These are phyloP conservation scores for Monotropa hypopitys DNA, from an alignment of 179 eudicot genomes.

Conservation along the genomic window DNA sequence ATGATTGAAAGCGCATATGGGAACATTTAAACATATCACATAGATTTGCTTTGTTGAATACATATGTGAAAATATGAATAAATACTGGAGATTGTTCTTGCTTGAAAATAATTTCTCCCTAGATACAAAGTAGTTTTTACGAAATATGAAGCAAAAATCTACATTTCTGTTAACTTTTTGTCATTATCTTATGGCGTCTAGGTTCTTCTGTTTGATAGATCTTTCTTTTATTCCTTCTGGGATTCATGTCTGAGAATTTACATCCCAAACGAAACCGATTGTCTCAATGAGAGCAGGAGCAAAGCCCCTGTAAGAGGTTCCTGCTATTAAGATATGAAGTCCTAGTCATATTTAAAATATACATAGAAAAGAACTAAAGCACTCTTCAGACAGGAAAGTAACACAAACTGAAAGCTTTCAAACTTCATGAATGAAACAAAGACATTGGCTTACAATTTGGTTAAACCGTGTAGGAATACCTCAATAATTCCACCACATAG, in stretches of 20 bases:
- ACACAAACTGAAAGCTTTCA: background rate
- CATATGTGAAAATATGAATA: background rate
- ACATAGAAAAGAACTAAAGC: background rate
- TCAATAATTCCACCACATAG: slow-evolving; percentile 92
- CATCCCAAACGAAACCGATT: background rate
- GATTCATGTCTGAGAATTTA: background rate
- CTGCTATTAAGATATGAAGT: background rate
- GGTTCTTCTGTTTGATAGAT: background rate
- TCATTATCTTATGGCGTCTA: background rate
- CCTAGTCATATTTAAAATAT: background rate
- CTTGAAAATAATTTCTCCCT: background rate
- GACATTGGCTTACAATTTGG: background rate
- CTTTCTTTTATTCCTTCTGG: background rate
- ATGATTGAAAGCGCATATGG: too few relatives aligned
- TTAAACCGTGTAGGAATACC: slow-evolving; percentile 26
- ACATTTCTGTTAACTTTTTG: background rate
- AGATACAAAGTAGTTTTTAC: background rate
- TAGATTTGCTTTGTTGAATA: background rate
- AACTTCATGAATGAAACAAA: background rate
- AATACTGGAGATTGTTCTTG: background rate
- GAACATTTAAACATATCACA: too few relatives aligned
- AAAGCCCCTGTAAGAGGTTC: background rate
- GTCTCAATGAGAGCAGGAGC: background rate
- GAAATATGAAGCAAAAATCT: background rate
- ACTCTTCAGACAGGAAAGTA: background rate